Conservation (phyloP, 2,329 filamentous ascomycete species). For the Keithomyces neogunnii region DNA sequence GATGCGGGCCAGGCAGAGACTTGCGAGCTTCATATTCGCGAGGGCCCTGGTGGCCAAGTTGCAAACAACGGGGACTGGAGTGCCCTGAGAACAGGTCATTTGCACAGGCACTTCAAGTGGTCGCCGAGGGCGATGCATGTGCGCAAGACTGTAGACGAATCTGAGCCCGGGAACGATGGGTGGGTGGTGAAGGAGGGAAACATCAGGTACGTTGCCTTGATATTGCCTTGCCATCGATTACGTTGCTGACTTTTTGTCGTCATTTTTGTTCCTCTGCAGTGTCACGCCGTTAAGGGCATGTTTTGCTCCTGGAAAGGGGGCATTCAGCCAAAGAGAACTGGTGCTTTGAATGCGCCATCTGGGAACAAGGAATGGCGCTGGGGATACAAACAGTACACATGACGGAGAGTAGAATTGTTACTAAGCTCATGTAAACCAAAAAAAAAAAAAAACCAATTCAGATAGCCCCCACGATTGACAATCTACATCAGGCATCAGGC, state of each 20-base stretch:
- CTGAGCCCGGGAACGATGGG: slow-evolving; percentile 77
- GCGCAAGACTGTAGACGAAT: slow-evolving; percentile 74
- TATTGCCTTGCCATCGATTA: too few relatives aligned
- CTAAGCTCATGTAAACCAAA: too few relatives aligned
- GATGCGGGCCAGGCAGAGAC: slow-evolving; percentile 55
- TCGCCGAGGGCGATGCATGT: slow-evolving; percentile 65
- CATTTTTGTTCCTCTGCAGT: slow-evolving; percentile 33
- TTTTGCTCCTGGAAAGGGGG: slow-evolving; percentile 67
- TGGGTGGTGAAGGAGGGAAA: slow-evolving; percentile 84
- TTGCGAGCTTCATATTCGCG: slow-evolving; percentile 66
- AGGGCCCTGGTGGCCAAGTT: slow-evolving; percentile 31
- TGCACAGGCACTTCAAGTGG: slow-evolving; percentile 92
- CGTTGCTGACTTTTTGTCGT: too few relatives aligned
- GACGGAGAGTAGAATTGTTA: too few relatives aligned
- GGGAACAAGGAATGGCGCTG: too few relatives aligned
- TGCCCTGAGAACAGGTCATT: slow-evolving; percentile 36
- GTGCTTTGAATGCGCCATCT: neutral
- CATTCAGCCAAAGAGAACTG: slow-evolving; percentile 60
- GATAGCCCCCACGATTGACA: too few relatives aligned
- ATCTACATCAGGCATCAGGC: too few relatives aligned
- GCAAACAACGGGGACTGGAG: neutral
- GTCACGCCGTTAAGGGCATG: slow-evolving; percentile 87
- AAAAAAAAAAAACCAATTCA: too few relatives aligned
- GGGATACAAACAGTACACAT: too few relatives aligned
- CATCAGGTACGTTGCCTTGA: slow-evolving; percentile 55